Evolutionary conservation across 148 eudicot genomes (phyloP).

Genomic region (Diospyros lotus): DNA sequence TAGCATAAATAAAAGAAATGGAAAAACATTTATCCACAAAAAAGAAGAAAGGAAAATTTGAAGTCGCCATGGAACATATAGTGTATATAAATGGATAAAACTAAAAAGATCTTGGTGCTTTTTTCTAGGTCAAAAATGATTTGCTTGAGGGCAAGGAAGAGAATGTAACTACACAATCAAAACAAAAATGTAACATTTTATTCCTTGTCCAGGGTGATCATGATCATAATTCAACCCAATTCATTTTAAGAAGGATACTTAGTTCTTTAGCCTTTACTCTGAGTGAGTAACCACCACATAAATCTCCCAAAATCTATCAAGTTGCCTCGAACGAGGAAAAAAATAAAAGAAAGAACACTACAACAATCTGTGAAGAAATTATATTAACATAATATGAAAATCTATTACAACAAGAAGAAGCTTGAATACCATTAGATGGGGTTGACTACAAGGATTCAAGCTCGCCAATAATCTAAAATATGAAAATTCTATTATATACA

Average conservation of each 20-base stretch:
- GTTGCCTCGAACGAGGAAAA: neutral
- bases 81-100: neutral
- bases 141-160: neutral
- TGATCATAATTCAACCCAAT: neutral
- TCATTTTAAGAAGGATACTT: neutral
- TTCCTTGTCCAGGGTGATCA: neutral
- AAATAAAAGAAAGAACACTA: neutral
- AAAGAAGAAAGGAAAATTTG: slow-evolving; percentile 17
- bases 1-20: too few relatives aligned
- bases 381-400: neutral
- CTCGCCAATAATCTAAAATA: too few relatives aligned
- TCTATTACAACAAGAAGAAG: too few relatives aligned
- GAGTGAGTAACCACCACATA: neutral
- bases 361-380: neutral
- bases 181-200: neutral
- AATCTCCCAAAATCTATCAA: neutral
- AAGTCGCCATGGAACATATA: neutral
- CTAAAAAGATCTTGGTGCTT: neutral
- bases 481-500: neutral
- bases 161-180: neutral
- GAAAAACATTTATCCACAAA: neutral
- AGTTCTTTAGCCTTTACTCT: neutral
- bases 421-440: too few relatives aligned
- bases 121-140: neutral
- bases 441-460: too few relatives aligned